Evolutionary conservation across 1,139 yeast genomes (phyloP), one percentile per base, ranked within the genome.

Genomic region (Petasospora fabianii): DNA sequence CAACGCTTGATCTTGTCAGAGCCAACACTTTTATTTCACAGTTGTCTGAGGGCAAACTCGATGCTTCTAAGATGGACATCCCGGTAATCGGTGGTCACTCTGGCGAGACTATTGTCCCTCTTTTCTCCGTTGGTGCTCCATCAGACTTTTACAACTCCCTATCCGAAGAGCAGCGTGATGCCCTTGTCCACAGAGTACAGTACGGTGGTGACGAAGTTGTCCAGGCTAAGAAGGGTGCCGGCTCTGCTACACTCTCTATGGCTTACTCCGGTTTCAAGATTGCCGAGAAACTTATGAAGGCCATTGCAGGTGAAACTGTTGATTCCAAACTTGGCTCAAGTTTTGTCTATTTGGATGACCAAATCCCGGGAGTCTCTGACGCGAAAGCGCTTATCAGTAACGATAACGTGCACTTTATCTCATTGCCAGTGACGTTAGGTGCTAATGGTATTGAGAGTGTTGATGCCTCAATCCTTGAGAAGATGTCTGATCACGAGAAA

Each of bases 181-280:
- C 78, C 43, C 74, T 88, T 56, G 75, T 86, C 59, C 77, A 85
- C 73, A 81, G 96, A 67, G 87, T 88, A 61, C 97, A 88, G 69
- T 87, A 82, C 61, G 97, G 97, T 61, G 97, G 97, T 68, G 97
- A 90, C 62, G 97, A 90, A 70, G 95, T 90, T 54, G 97, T 90
- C 55, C 73, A 84, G 68, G 97, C 97, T 56, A 90, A 90, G 73
- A 83, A 86, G 62, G 97, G 97, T 59, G 80, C 83, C 49, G 97
- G 97, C 43, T 85, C 96, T 38, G 96, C 96, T 49, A 90, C 97
- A 38, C 73, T 90, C 53, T 85, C 96, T 41, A 90, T 90, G 97
- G 97, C 97, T 37, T 92, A 87, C 62, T 96, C 97, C 37, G 96
- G 94, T 54, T 90, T 80, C 62, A 77, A 84, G 64, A 78, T 86